Percentiles rank a stretch among this genome's conserved stretches.
phyloP scores from a whole-genome alignment of 2,329 filamentous ascomycete genomes.

The Aspergillus fumigatiaffinis region DNA sequence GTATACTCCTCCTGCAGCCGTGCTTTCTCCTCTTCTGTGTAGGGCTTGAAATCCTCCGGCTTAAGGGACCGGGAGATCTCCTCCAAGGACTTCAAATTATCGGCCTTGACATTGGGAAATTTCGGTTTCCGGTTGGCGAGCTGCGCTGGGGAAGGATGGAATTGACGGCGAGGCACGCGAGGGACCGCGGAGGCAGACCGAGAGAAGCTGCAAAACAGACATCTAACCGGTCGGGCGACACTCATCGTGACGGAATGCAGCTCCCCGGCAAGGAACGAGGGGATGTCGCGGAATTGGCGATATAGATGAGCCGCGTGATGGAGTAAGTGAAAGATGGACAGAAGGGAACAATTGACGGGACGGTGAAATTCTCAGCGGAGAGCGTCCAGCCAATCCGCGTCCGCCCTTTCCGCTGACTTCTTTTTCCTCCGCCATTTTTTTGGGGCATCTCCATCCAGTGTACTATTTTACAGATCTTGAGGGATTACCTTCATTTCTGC shows the following conservation, averaged over 20 bases:
- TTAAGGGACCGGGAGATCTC: constrained; percentile 20
- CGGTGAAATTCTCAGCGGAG: constrained; percentile 25
- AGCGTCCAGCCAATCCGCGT: constrained; percentile 18
- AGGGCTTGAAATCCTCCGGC: constrained; percentile 48
- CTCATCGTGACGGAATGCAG: constrained; percentile 40
- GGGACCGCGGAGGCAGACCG: constrained; percentile 36
- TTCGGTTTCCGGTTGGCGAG: constrained; percentile 38
- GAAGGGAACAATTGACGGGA: constrained; percentile 7
- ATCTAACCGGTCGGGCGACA: constrained; percentile 47
- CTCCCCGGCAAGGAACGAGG: constrained; percentile 28
- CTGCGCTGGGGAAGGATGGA: constrained; percentile 43
- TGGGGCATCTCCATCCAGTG: neutral
- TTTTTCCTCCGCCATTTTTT: constrained; percentile 2
- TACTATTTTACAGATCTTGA: neutral
- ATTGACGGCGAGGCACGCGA: constrained; percentile 45
- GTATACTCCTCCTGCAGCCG: constrained; percentile 67
- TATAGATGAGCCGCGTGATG: constrained; percentile 1
- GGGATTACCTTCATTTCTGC: neutral
- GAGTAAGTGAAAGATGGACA: neutral
- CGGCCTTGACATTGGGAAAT: constrained; percentile 36
- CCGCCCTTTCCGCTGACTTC: constrained; percentile 14
- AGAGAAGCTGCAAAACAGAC: constrained; percentile 48
- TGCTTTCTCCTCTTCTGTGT: constrained; percentile 63
- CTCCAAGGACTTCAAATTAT: constrained; percentile 25
- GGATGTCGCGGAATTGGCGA: constrained; percentile 1